Evolutionary conservation across 2,329 filamentous ascomycete genomes (phyloP).

Genomic region (Trichoderma endophyticum): DNA sequence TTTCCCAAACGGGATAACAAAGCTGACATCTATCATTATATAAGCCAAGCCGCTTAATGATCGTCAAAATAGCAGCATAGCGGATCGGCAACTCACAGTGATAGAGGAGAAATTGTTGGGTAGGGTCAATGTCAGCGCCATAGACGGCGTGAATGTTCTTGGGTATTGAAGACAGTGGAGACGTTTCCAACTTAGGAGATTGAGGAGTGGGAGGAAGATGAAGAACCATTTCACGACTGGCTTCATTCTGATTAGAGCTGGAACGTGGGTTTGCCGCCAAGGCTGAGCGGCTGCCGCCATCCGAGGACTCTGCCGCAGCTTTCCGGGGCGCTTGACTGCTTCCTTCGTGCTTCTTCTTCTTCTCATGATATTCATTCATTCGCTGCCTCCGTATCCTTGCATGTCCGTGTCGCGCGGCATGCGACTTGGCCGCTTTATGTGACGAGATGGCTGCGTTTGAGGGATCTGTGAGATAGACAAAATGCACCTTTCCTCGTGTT

Average conservation of each 20-base stretch:
- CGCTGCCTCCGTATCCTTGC: conserved; percentile 2
- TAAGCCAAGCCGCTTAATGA: not conserved
- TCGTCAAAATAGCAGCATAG: not conserved
- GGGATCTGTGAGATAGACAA: conserved; percentile 6
- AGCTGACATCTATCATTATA: not conserved
- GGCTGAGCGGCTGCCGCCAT: not conserved
- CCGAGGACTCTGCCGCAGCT: not conserved
- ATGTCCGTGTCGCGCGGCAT: conserved; percentile 10
- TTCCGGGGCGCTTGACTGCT: not conserved
- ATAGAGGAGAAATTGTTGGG: not conserved
- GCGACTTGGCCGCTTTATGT: conserved; percentile 8
- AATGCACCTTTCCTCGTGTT: not conserved
- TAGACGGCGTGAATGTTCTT: not conserved
- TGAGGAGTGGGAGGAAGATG: not conserved
- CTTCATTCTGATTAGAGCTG: not conserved
- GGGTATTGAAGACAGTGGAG: not conserved
- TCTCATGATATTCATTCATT: not conserved
- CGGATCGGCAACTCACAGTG: not conserved
- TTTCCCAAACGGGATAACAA: conserved; percentile 2
- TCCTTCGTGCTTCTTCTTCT: not conserved
- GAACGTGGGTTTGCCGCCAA: not conserved
- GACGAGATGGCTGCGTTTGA: not conserved
- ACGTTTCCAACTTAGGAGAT: not conserved
- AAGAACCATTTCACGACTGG: not conserved
- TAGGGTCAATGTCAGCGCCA: not conserved